Conservation (phyloP, 352 stramenopile species). For the Globisporangium mamillatum region DNA sequence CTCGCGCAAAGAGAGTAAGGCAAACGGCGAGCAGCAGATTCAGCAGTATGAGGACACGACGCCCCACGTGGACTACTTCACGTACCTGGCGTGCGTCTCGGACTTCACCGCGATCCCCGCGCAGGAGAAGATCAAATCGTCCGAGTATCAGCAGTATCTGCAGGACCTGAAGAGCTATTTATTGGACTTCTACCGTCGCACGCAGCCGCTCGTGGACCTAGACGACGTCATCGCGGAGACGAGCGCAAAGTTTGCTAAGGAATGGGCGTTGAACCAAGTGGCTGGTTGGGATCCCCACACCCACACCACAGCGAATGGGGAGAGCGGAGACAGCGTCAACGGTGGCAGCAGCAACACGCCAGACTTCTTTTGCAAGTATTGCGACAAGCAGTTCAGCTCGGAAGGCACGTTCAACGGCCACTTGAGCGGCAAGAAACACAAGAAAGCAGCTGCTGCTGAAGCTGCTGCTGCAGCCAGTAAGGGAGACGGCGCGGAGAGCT, state of each 20-base stretch:
- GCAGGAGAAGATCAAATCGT: slow-evolving; percentile 54
- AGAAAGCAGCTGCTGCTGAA: slow-evolving; percentile 42
- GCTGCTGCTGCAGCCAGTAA: slow-evolving; percentile 6
- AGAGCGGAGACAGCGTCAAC: slow-evolving; percentile 11
- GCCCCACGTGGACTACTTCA: slow-evolving; percentile 62
- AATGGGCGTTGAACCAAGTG: slow-evolving; percentile 65
- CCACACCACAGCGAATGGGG: slow-evolving; percentile 6
- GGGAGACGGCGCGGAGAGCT: neutral
- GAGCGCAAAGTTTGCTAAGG: slow-evolving; percentile 78
- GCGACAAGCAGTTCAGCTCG: slow-evolving; percentile 73
- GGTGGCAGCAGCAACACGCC: slow-evolving; percentile 2
- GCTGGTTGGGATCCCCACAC: slow-evolving; percentile 45
- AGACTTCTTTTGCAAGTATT: slow-evolving; percentile 56
- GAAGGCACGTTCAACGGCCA: slow-evolving; percentile 71
- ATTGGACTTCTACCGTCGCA: slow-evolving; percentile 84
- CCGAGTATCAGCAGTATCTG: slow-evolving; percentile 66
- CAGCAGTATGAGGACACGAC: slow-evolving; percentile 18
- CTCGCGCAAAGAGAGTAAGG: slow-evolving; percentile 22
- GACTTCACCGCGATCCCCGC: slow-evolving; percentile 62
- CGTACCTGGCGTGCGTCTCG: slow-evolving; percentile 63
- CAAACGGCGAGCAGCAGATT: slow-evolving; percentile 1
- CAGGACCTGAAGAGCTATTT: slow-evolving; percentile 78
- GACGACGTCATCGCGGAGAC: slow-evolving; percentile 85
- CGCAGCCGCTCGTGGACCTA: slow-evolving; percentile 85
- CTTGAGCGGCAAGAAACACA: slow-evolving; percentile 78